Percentiles rank a stretch among this genome's conserved stretches.
Conservation (phyloP, 352 stramenopile genomes). For the Phytophthora idaei region DNA sequence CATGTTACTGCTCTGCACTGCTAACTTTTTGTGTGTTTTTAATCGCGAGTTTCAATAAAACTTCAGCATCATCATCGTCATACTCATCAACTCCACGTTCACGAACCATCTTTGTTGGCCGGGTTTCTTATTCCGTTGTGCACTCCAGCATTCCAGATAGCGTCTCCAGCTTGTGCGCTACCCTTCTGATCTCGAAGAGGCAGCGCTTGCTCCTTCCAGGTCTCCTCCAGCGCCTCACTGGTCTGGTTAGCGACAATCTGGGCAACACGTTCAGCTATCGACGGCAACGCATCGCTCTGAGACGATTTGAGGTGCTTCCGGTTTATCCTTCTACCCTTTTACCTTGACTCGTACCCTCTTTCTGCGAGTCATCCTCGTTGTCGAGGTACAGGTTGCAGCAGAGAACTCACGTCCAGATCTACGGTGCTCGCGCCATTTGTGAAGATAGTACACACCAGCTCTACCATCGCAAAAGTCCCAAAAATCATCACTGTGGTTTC, state of each 20-base stretch:
- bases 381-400: background rate
- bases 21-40: background rate
- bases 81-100: background rate
- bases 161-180: background rate
- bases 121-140: background rate
- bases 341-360: background rate
- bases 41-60: background rate
- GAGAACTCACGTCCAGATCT: slow-evolving; percentile 4
- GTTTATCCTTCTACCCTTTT: too few species aligned
- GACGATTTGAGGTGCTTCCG: background rate
- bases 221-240: background rate
- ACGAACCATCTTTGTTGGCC: background rate
- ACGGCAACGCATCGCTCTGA: background rate
- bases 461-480: too few species aligned
- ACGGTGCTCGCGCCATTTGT: too few species aligned
- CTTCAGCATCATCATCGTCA: background rate
- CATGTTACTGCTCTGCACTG: background rate
- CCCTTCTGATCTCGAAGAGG: background rate
- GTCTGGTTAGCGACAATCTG: background rate
- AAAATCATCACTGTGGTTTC: too few species aligned
- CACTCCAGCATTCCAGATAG: background rate
- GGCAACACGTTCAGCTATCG: background rate
- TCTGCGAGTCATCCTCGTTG: slow-evolving; percentile 3
- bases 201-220: background rate
- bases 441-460: too few species aligned